Conservation (phyloP, 257 asterid species). For the Petunia axillaris region DNA sequence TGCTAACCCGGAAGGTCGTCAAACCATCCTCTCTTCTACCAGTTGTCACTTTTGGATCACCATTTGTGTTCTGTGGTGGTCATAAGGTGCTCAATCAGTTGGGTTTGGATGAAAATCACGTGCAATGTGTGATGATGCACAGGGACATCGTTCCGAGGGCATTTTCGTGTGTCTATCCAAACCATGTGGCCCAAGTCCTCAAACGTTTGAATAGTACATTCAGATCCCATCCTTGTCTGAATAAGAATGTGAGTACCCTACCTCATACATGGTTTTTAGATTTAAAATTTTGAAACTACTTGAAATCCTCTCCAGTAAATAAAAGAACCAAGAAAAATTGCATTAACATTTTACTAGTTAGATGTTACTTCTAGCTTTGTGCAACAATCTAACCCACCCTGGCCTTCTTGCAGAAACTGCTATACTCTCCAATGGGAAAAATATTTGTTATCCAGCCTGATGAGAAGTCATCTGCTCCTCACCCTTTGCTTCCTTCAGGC, state of each 20-base stretch:
- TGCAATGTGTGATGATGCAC: constrained; percentile 83
- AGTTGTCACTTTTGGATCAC: constrained; percentile 88
- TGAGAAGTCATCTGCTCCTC: constrained; percentile 73
- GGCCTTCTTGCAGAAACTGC: constrained; percentile 54
- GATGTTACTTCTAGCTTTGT: not conserved
- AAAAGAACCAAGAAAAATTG: not conserved
- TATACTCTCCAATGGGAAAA: constrained; percentile 88
- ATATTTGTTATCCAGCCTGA: constrained; percentile 83
- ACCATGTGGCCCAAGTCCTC: constrained; percentile 69
- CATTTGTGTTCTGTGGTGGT: constrained; percentile 84
- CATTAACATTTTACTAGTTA: not conserved
- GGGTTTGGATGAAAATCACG: constrained; percentile 71
- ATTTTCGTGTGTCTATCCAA: constrained; percentile 84
- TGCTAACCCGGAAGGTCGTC: constrained; percentile 59
- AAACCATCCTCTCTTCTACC: constrained; percentile 64
- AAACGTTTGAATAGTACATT: constrained; percentile 69
- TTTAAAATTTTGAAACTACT: not conserved
- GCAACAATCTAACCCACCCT: constrained; percentile 16
- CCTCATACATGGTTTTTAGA: not conserved
- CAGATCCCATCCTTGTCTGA: constrained; percentile 77
- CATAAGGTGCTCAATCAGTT: constrained; percentile 60
- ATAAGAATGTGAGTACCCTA: constrained; percentile 60
- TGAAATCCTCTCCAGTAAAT: not conserved
- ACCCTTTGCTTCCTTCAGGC: constrained; percentile 78
- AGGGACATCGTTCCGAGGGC: constrained; percentile 93